Evolutionary conservation across 2,329 filamentous ascomycete species (phyloP).

Genomic region (Raffaelea deltoideospora): DNA sequence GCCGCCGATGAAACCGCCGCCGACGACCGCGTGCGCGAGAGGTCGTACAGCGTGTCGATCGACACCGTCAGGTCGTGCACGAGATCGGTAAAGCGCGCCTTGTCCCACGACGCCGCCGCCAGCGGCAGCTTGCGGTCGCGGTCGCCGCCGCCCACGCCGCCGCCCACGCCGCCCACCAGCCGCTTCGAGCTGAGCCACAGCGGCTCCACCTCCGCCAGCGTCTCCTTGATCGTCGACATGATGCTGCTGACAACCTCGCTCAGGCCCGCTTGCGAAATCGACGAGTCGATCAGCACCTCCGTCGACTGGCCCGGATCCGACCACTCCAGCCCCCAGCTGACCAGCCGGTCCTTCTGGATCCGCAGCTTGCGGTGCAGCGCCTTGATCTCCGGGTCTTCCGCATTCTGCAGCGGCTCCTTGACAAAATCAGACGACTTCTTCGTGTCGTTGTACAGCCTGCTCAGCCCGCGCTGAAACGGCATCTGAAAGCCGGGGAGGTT

Average conservation of each 20-base stretch:
- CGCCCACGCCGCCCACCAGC: conserved; percentile 12
- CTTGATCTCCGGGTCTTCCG: conserved; percentile 54
- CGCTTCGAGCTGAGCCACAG: conserved; percentile 50
- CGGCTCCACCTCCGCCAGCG: conserved; percentile 59
- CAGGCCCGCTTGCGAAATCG: conserved; percentile 55
- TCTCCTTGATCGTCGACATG: conserved; percentile 67
- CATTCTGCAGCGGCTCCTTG: conserved; percentile 45
- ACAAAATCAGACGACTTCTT: conserved; percentile 65
- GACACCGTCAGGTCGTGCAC: conserved; percentile 60
- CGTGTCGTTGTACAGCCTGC: conserved; percentile 65
- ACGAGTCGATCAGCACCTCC: conserved; percentile 52
- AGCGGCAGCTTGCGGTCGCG: conserved; percentile 35
- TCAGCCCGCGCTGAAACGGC: conserved; percentile 47
- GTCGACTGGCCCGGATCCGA: conserved; percentile 47
- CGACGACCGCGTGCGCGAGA: conserved; percentile 52
- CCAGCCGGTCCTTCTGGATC: conserved; percentile 65
- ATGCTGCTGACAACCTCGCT: conserved; percentile 67
- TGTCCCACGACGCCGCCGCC: conserved; percentile 49
- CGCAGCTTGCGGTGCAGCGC: conserved; percentile 60
- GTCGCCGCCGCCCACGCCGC: background rate
- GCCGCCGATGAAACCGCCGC: conserved; percentile 14
- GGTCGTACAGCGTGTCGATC: conserved; percentile 65
- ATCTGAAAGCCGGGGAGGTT: conserved; percentile 36
- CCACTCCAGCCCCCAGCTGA: conserved; percentile 72
- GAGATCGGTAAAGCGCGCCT: conserved; percentile 58